A percentile compares a stretch with the other conserved stretches of the same genome.
Evolutionary conservation across 441 rosid species (phyloP).

Genomic region (Populus hybrid): DNA sequence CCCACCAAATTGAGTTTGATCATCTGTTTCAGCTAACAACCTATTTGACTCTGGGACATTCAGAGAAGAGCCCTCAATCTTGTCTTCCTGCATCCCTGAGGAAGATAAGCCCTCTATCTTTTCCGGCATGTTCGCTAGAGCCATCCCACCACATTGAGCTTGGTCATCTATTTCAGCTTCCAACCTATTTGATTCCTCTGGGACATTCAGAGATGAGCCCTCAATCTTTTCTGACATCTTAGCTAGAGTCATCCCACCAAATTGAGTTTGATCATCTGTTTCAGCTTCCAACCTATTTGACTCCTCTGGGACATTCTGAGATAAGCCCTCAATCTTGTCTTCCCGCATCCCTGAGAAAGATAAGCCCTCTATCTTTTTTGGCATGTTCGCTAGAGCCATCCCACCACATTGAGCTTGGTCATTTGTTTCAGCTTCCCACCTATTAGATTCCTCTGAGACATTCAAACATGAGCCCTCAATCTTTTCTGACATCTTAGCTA

Average conservation of each 20-base stretch:
- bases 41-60: background rate
- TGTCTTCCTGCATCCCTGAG: background rate
- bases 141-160: too few relatives aligned
- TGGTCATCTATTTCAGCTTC: too few relatives aligned
- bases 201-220: background rate
- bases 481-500: background rate
- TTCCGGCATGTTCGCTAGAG: too few relatives aligned
- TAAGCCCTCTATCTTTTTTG: background rate
- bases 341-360: background rate
- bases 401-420: background rate
- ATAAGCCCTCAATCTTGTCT: background rate
- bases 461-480: background rate
- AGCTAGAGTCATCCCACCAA: background rate
- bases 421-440: slow-evolving; percentile 15
- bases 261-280: background rate
- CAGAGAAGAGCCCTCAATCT: background rate
- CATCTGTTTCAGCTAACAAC: background rate
- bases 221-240: background rate
- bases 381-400: background rate
- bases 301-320: background rate
- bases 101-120: background rate
- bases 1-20: background rate
- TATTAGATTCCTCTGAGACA: background rate
- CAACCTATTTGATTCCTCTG: too few relatives aligned
- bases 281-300: background rate